Evolutionary conservation across 345 rosid species (phyloP), one percentile per base, ranked within the genome.

Genomic region (Punica granatum): DNA sequence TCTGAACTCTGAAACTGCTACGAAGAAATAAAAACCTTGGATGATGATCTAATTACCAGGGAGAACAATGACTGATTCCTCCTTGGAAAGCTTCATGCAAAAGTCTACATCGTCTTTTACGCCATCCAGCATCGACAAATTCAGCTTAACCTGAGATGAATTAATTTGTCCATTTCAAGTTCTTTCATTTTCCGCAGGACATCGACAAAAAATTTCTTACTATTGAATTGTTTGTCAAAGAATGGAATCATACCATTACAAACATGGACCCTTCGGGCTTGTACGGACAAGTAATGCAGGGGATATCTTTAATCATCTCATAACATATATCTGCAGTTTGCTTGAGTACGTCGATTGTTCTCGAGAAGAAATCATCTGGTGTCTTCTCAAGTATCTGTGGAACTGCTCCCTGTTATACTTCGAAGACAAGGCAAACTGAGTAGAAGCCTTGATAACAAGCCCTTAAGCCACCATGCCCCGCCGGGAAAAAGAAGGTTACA

Each of bases 1-100:
- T n/a, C n/a, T n/a, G n/a, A n/a, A n/a, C n/a, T n/a, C n/a, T n/a
- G n/a, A n/a, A n/a, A n/a, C n/a, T n/a, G n/a, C n/a, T n/a, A n/a
- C n/a, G n/a, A n/a, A n/a, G n/a, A n/a, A n/a, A n/a, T n/a, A n/a
- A n/a, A n/a, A n/a, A n/a, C n/a, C n/a, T n/a, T n/a, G n/a, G 25
- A 34, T 31, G 14, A 23, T 13, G 37, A 16, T 46, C 10, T n/a
- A 62, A 67, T 67, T 79, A 87, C 96, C 96, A 28, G 98, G 96
- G 14, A 89, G 71, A 74, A 86, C 78, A 32, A 89, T 75, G 39
- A 88, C 89, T 12, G 88, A 87, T 72, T 89, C 96, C 72, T 92
- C 94, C 63, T 71, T 79, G 2, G 78, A 83, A 53, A 92, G 80
- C 83, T 84, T 82, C 71, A 79, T 21, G 73, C 89, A 81, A 72